Percentiles rank a stretch among this genome's conserved stretches.
Evolutionary conservation across 768 basidiomycete genomes (phyloP).

Genomic region (Mrakia hoshinonis): DNA sequence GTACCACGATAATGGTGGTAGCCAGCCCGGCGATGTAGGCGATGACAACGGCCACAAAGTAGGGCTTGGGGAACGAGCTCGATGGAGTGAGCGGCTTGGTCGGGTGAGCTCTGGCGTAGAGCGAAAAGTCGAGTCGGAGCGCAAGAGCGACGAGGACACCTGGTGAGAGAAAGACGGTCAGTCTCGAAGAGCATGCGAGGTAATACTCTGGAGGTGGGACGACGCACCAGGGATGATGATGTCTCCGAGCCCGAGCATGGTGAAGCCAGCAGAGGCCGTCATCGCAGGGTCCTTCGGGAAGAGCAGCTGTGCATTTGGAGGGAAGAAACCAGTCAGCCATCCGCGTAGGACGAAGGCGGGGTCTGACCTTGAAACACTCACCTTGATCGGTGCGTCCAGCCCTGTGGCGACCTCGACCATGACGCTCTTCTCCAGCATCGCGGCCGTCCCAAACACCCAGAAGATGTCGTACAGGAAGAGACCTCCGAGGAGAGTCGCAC

Average conservation of each 20-base stretch:
- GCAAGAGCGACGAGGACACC: slow-evolving; percentile 66
- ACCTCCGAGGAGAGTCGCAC: slow-evolving; percentile 67
- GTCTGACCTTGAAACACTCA: slow-evolving; percentile 36
- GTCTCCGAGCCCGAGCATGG: slow-evolving; percentile 67
- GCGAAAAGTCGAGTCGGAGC: slow-evolving; percentile 61
- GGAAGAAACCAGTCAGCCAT: not conserved
- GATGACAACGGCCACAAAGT: slow-evolving; percentile 59
- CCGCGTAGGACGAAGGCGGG: not conserved
- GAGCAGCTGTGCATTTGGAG: slow-evolving; percentile 38
- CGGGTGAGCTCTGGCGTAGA: not conserved
- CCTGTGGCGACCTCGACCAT: slow-evolving; percentile 89
- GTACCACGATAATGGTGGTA: slow-evolving; percentile 60
- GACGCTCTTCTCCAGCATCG: slow-evolving; percentile 42
- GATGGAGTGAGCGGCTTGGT: slow-evolving; percentile 34
- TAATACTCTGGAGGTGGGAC: not conserved
- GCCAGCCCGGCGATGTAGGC: slow-evolving; percentile 68
- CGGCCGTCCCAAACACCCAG: slow-evolving; percentile 65
- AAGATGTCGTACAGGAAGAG: slow-evolving; percentile 75
- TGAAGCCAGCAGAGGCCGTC: slow-evolving; percentile 53
- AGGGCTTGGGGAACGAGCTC: slow-evolving; percentile 54
- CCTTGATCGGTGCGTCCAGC: slow-evolving; percentile 86
- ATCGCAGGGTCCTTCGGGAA: slow-evolving; percentile 64
- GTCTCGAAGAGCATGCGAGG: not conserved
- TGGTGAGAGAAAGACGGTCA: not conserved
- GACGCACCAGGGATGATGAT: slow-evolving; percentile 34